Conservation (phyloP, 1,139 yeast genomes). For the Scheffersomyces quercinus region DNA sequence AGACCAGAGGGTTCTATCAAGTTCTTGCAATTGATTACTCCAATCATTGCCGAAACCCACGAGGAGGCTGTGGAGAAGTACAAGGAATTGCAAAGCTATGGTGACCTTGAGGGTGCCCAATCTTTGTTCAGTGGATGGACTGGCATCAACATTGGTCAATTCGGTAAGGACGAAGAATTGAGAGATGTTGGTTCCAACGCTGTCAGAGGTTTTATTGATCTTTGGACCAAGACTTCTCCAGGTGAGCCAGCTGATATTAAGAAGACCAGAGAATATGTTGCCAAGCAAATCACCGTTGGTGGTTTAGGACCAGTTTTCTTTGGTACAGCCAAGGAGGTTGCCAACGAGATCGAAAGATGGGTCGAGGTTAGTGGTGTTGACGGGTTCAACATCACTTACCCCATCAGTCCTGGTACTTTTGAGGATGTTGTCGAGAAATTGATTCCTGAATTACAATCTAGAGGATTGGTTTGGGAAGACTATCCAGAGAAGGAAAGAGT, state of each 20-base stretch:
- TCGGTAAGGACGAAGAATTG: constrained; percentile 28
- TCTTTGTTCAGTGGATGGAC: constrained; percentile 34
- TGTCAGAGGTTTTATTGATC: constrained; percentile 20
- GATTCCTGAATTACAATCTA: constrained; percentile 33
- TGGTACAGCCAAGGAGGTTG: constrained; percentile 30
- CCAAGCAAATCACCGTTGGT: constrained; percentile 25
- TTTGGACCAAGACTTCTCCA: constrained; percentile 15
- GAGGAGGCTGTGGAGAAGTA: constrained; percentile 28
- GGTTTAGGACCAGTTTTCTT: constrained; percentile 26
- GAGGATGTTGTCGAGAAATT: constrained; percentile 31
- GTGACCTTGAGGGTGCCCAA: constrained; percentile 26
- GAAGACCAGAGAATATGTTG: constrained; percentile 27
- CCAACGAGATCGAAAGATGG: constrained; percentile 31
- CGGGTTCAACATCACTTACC: constrained; percentile 33
- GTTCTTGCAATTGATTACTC: constrained; percentile 21
- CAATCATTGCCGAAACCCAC: constrained; percentile 27
- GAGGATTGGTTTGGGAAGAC: constrained; percentile 34
- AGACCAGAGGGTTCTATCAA: constrained; percentile 27
- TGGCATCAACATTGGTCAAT: constrained; percentile 27
- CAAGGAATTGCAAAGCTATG: constrained; percentile 16
- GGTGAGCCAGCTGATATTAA: constrained; percentile 17
- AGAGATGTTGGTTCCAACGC: constrained; percentile 22
- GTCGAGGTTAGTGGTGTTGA: constrained; percentile 32
- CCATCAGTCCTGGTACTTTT: constrained; percentile 32
- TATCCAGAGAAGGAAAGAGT: constrained; percentile 23